Base-by-base conservation (phyloP, 1,284 basidiomycete species). In the Mrakiaceae sp. region DNA sequence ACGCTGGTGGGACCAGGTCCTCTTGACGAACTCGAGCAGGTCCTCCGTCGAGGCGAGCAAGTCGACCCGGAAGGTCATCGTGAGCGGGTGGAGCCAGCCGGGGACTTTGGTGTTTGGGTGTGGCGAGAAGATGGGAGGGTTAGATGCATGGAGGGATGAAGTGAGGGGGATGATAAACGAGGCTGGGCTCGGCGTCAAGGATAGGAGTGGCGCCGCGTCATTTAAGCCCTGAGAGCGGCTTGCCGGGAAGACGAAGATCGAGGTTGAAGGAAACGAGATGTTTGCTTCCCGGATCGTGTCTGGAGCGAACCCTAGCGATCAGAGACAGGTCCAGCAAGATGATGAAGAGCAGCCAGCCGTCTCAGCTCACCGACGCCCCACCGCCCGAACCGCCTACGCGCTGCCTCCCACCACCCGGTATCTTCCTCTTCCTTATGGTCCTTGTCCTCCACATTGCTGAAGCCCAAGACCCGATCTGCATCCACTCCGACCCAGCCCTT, bases 341-440 rank as follows among this genome's bases (percentile, higher is more conserved):
- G 10, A n/a, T 40, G 58, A 27, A 27, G 27, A 27, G 27, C 27
- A 27, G 27, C 27, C 27, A 61, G 14, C 7, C 60, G 63, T 48
- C 63, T 62, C 3, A 65, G 14, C 8, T 54, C 3, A 27, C 60
- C 27, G 16, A 69, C 39, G 4, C 44, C 52, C n/a, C 40, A 47
- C 10, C 59, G 58, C 3, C 56, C 68, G 27, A 58, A 50, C 7
- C 7, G 12, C 6, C 67, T 64, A 16, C 75, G 66, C 9, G 75
- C 40, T 3, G 58, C 16, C 56, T 75, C 72, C 76, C 76, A 77
- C 75, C 75, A 76, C 4, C 74, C 74, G 39, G 64, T 62, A 5
- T 72, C 71, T 54, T 71, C 57, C 12, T 67, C 66, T 10, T 69
- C 71, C 2, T 67, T 63, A 6, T 43, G 9, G 5, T 40, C 59